Conservation (phyloP, 768 basidiomycete genomes). For the Amanita polypyramis region DNA sequence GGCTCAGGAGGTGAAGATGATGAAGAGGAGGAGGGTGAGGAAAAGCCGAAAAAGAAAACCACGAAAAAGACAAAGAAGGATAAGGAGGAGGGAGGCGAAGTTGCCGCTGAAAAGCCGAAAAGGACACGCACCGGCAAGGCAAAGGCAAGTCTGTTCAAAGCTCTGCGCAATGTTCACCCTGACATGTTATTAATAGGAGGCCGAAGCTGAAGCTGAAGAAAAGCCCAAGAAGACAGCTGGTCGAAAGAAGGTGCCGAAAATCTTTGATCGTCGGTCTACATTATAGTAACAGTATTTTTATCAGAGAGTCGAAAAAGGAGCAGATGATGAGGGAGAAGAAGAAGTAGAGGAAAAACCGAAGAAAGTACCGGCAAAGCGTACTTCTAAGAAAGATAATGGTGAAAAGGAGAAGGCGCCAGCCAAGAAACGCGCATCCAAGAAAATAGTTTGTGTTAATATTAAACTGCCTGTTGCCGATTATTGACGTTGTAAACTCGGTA, state of each 20-base stretch:
- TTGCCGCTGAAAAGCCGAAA: conserved; percentile 20
- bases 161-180: not conserved
- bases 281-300: not conserved
- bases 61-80: conserved; percentile 20
- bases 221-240: conserved; percentile 36
- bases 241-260: conserved; percentile 12
- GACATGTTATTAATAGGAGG: conserved; percentile 7
- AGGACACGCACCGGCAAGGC: conserved; percentile 14
- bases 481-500: not conserved
- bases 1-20: conserved; percentile 33
- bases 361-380: conserved; percentile 22
- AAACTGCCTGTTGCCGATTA: conserved; percentile 1
- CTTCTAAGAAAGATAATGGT: conserved; percentile 22
- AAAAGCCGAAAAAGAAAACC: conserved; percentile 41
- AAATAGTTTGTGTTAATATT: conserved; percentile 20
- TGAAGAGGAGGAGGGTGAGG: conserved; percentile 34
- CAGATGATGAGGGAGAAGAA: conserved; percentile 24
- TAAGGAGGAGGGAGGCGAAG: conserved; percentile 18
- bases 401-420: conserved; percentile 36
- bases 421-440: conserved; percentile 39
- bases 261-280: conserved; percentile 11
- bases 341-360: conserved; percentile 38
- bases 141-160: conserved; percentile 3
- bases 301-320: conserved; percentile 15
- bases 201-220: conserved; percentile 23